phyloP scores from a whole-genome alignment of 371 early-diverging fungal species.

The Mucor piriformis region DNA sequence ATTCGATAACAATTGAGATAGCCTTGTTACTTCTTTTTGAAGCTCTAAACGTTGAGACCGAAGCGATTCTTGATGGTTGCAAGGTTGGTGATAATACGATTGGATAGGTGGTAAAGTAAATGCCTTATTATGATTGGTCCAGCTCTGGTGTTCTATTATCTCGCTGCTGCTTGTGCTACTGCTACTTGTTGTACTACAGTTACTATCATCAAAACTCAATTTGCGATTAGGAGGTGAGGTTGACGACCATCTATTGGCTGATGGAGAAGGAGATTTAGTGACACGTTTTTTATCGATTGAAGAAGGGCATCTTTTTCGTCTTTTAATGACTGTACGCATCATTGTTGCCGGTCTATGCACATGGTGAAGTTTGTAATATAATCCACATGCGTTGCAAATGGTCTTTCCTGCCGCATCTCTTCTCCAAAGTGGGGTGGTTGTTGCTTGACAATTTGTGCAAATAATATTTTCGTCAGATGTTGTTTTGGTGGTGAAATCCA shows the following conservation, averaged over 20 bases:
- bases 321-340: constrained; percentile 61
- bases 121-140: not conserved
- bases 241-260: not conserved
- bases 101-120: constrained; percentile 19
- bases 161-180: constrained; percentile 4
- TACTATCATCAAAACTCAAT: constrained; percentile 20
- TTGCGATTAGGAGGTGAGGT: constrained; percentile 9
- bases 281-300: constrained; percentile 7
- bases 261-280: constrained; percentile 1
- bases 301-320: constrained; percentile 46
- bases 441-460: constrained; percentile 81
- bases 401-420: constrained; percentile 66
- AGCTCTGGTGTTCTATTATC: not conserved
- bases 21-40: constrained; percentile 60
- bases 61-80: constrained; percentile 31
- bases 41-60: constrained; percentile 56
- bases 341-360: constrained; percentile 61
- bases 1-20: constrained; percentile 54
- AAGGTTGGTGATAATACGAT: constrained; percentile 1
- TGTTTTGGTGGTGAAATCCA: not conserved
- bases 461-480: constrained; percentile 20
- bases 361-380: constrained; percentile 77
- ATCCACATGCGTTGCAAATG: constrained; percentile 83
- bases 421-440: constrained; percentile 83
- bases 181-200: constrained; percentile 7